Evolutionary conservation across 352 stramenopile species (phyloP).

Genomic region (Globisporangium splendens): DNA sequence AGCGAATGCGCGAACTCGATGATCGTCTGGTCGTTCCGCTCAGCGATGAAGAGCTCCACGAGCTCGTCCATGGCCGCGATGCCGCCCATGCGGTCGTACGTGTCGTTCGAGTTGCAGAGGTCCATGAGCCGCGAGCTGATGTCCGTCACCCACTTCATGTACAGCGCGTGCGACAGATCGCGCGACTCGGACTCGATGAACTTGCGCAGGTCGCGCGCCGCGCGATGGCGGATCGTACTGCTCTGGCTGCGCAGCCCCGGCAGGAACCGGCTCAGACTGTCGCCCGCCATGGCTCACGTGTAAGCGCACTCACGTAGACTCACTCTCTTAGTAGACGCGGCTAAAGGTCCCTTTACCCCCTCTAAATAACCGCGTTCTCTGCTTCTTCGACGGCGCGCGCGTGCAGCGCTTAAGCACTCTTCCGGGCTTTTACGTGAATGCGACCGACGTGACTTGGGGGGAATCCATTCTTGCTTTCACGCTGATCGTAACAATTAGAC

Average conservation of each 20-base stretch:
- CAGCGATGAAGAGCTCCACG: conserved; percentile 86
- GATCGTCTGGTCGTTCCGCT: conserved; percentile 88
- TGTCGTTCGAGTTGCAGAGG: conserved; percentile 78
- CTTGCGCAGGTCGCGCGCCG: conserved; percentile 69
- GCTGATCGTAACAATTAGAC: not conserved
- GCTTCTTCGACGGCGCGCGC: no score
- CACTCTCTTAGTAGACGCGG: no score
- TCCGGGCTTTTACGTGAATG: not conserved
- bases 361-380: no score
- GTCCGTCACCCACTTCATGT: conserved; percentile 86
- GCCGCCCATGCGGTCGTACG: conserved; percentile 73
- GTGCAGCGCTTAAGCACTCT: no score
- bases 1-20: conserved; percentile 88
- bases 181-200: conserved; percentile 86
- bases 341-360: no score
- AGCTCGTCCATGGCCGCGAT: conserved; percentile 89
- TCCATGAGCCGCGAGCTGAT: conserved; percentile 82
- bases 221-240: conserved; percentile 53
- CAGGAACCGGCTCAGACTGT: conserved; percentile 75
- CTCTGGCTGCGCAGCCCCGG: conserved; percentile 68
- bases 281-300: conserved; percentile 13
- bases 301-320: not conserved
- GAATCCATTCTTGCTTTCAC: not conserved
- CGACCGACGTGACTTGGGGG: not conserved
- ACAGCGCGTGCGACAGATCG: conserved; percentile 78